Percentiles rank a stretch among this genome's conserved stretches.
Evolutionary conservation across 2,329 filamentous ascomycete genomes (phyloP).

Genomic region (Thyridium curvatum): DNA sequence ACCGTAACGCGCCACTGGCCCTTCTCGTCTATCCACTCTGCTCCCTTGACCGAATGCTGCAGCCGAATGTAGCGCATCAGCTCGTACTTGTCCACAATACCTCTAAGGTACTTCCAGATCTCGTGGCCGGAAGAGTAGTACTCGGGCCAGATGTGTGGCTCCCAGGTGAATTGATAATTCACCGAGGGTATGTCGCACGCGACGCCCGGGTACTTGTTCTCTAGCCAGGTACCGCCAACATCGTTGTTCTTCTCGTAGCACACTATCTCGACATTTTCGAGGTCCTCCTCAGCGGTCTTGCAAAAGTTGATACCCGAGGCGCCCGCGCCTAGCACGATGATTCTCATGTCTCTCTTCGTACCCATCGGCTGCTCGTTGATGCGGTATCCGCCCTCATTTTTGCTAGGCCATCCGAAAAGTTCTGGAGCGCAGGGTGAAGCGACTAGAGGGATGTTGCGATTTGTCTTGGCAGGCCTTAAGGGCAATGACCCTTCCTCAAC

Average conservation of each 20-base stretch:
- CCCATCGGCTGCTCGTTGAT: constrained; percentile 4
- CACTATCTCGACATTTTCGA: constrained; percentile 7
- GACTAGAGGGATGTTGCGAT: no score
- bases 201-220: constrained; percentile 9
- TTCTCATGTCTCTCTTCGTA: constrained; percentile 1
- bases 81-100: constrained; percentile 29
- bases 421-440: no score
- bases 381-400: neutral
- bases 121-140: constrained; percentile 46
- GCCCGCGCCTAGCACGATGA: constrained; percentile 3
- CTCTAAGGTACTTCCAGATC: constrained; percentile 45
- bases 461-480: no score
- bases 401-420: neutral
- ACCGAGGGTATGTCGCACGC: constrained; percentile 34
- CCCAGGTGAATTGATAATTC: constrained; percentile 46
- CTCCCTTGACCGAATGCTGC: constrained; percentile 11
- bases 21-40: constrained; percentile 13
- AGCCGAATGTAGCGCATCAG: constrained; percentile 17
- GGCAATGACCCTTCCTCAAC: no score
- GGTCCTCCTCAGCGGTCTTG: neutral
- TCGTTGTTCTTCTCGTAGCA: constrained; percentile 20
- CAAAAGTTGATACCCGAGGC: constrained; percentile 1
- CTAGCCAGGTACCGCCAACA: constrained; percentile 17
- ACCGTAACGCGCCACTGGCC: constrained; percentile 5
- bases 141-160: constrained; percentile 47